Conservation (phyloP, 108 stramenopile species). For the Cylindrotheca fusiformis region DNA sequence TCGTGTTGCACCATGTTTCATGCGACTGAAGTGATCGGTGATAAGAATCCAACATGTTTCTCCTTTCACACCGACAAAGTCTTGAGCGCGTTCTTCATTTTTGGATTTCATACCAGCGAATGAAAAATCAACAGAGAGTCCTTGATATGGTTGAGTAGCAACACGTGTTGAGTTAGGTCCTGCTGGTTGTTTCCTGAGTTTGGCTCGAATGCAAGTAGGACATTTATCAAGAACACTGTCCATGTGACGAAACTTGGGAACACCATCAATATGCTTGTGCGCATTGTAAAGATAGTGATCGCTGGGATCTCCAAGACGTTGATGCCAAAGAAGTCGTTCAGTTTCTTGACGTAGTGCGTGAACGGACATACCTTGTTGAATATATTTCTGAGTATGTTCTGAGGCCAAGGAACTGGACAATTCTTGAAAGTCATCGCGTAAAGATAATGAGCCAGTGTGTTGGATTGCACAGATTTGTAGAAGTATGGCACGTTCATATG, state of each 20-base stretch:
- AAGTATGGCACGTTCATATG: neutral
- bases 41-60: too few species aligned
- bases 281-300: slow-evolving; percentile 19
- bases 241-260: too few species aligned
- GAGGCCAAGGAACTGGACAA: neutral
- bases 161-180: slow-evolving; percentile 10
- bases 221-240: slow-evolving; percentile 19
- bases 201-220: slow-evolving; percentile 28
- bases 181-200: slow-evolving; percentile 23
- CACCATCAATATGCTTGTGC: slow-evolving; percentile 16
- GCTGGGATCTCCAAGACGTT: slow-evolving; percentile 18
- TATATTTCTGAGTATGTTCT: neutral
- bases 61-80: too few species aligned
- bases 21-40: too few species aligned
- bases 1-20: slow-evolving; percentile 12
- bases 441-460: neutral
- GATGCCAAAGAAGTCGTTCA: too few species aligned
- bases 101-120: too few species aligned
- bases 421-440: neutral
- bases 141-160: slow-evolving; percentile 1
- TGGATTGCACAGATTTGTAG: slow-evolving; percentile 1
- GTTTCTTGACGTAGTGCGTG: neutral
- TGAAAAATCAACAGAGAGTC: slow-evolving; percentile 14
- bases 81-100: too few species aligned
- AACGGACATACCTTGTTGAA: neutral